A percentile compares a stretch with the other conserved stretches of the same genome.
phyloP scores from a whole-genome alignment of 2,329 filamentous ascomycete species.

The Penicillium sp. region DNA sequence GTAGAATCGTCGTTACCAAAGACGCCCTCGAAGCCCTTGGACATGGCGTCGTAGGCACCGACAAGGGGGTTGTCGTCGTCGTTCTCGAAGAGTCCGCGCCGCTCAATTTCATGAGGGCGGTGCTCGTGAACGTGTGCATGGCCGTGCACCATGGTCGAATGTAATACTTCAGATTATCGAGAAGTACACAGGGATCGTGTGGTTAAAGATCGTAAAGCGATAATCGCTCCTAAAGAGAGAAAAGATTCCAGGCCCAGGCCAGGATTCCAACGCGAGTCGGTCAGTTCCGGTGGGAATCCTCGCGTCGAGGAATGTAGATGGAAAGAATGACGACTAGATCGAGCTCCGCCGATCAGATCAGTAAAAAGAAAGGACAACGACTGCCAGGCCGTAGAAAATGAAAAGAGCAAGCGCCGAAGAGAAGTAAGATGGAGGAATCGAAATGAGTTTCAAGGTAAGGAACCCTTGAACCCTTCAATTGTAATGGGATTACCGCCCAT shows the following conservation, averaged over 20 bases:
- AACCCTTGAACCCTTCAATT: conserved; percentile 1
- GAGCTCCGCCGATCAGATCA: conserved; percentile 20
- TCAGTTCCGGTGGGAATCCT: conserved; percentile 1
- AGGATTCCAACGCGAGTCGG: conserved; percentile 21
- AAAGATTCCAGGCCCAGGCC: neutral
- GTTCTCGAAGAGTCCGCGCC: conserved; percentile 5
- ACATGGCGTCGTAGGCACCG: conserved; percentile 51
- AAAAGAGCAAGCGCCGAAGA: neutral
- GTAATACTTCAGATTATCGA: neutral
- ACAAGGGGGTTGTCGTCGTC: conserved; percentile 3
- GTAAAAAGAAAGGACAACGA: conserved; percentile 23
- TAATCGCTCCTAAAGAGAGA: conserved; percentile 8
- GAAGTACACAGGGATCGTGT: neutral
- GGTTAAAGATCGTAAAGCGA: neutral
- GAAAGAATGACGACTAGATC: conserved; percentile 27
- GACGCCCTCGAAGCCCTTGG: conserved; percentile 50
- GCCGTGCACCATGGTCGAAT: conserved; percentile 29
- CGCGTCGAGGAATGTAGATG: conserved; percentile 21
- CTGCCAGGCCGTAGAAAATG: conserved; percentile 20
- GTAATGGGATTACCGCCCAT: neutral
- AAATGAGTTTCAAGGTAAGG: neutral
- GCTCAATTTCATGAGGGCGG: conserved; percentile 18
- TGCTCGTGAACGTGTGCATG: conserved; percentile 29
- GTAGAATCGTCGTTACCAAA: conserved; percentile 48
- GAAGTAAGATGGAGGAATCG: neutral